Base-by-base conservation (phyloP, 2,329 filamentous ascomycete species). In the Lachnellula arida region DNA sequence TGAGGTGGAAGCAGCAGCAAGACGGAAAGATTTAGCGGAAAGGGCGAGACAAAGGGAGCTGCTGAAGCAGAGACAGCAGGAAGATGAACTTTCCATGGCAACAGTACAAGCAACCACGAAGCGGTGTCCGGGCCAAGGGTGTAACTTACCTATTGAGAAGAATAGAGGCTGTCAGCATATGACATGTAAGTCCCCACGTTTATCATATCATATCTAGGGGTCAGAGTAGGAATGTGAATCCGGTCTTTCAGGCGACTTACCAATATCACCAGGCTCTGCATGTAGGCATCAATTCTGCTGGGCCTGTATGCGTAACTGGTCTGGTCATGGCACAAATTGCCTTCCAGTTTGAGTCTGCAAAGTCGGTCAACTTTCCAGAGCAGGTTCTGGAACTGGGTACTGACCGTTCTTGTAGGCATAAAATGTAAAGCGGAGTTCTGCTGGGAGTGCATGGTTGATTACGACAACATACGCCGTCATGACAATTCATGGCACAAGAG, bases 91-190 rank as follows among this genome's bases (percentile, higher is more conserved):
- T 7, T 43, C 17, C 17, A 8, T 43, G 17, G 15, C 19, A 12
- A 17, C 7, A 11, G 15, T 43, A 11, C 15, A 47, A 34, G 49
- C 40, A 49, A 32, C 22, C 2, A 46, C 53, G 9, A 58, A 58
- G 43, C 32, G 35, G 25, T 55, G 52, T 35, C 28, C 17, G 32
- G 54, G 52, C 32, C 57, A 52, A 15, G 49, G 50, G 5, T 62
- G 60, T 40, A 19, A 43, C 8, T 53, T 47, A 49, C 54, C 43
- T 6, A 58, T 62, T 35, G 51, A 60, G 49, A 62, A 62, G 39
- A 53, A 57, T 54, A 5, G 23, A 9, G 58, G 60, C 2, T 62
- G 60, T 35, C 37, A 46, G 15, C 60, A 62, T 46, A 57, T 62
- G 56, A 60, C 58, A 11, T 62, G 60, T 62, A 37, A 60, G 58